Evolutionary conservation across 192 early-diverging fungal species (phyloP), one percentile per base, ranked within the genome.

Genomic region (Endogone sp.): DNA sequence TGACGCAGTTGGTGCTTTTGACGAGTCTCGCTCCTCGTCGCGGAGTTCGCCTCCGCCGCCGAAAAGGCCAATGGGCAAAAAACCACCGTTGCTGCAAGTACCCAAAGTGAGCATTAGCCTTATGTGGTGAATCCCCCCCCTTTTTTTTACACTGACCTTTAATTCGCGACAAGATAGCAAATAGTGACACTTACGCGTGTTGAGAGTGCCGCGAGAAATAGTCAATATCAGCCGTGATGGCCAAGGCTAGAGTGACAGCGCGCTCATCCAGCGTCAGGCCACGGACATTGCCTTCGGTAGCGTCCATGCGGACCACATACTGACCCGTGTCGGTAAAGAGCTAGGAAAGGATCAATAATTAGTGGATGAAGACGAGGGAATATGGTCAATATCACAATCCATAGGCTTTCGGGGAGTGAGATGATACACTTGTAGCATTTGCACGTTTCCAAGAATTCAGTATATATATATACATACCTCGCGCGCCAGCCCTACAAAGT

Each of bases 261-360:
- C 93, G 86, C 64, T 93, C 85, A 75, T 95, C 93, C 25, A 93
- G 75, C 1, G 87, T 84, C 73, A 92, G 62, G 25, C 77, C 84
- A 60, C 85, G 73, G 37, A 67, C 70, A 58, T 71, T 71, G 10
- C 77, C 74, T 54, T 85, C 75, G 0, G 77, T 74, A 0, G 85
- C 83, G 69, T 93, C 91, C 77, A 92, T 85, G 32, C 91, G 87
- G 27, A 96, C 72, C 0, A 88, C 91, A 68, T 94, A 94, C 60
- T 91, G 84, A 3, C 94, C 94, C 0, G 88, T 89, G 66, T 96
- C 94, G 0, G 94, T 92, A 67, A 96, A 94, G 26, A 96, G 84
- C 80, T 86, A 68, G 49, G 37, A 62, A 49, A 49, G 16, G 16
- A 11, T 11, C 6, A 49, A 49, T 49, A 49, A 49, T n/a, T n/a